Evolutionary conservation across 306 rosid genomes (phyloP).

Genomic region (Boehmeria nivea): DNA sequence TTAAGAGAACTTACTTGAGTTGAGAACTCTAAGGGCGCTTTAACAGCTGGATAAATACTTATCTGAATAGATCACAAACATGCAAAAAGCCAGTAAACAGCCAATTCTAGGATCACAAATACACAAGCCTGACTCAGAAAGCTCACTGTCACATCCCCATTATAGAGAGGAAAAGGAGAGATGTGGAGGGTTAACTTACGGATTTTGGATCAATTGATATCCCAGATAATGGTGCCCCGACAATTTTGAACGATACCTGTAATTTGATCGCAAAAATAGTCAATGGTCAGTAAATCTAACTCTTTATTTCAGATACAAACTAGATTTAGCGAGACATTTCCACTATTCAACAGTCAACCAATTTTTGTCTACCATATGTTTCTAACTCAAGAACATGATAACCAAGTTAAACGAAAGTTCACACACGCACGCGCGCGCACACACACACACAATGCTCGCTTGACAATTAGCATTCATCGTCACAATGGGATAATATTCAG

Average conservation of each 20-base stretch:
- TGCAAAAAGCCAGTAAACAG: slow-evolving; percentile 19
- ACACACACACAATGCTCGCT: too few species aligned
- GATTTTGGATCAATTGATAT: slow-evolving; percentile 67
- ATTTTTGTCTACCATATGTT: too few species aligned
- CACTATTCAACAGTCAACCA: too few species aligned
- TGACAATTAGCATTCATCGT: too few species aligned
- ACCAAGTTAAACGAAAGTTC: too few species aligned
- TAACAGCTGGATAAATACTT: slow-evolving; percentile 84
- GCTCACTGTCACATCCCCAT: slow-evolving; percentile 2
- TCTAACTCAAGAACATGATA: too few species aligned
- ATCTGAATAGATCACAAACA: slow-evolving; percentile 45
- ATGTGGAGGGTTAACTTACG: slow-evolving; percentile 45
- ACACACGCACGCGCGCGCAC: too few species aligned
- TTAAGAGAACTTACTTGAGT: slow-evolving; percentile 51
- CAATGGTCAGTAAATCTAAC: too few species aligned
- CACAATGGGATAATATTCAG: too few species aligned
- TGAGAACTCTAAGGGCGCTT: slow-evolving; percentile 82
- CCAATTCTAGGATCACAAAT: neutral
- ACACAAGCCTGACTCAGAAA: neutral
- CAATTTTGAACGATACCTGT: slow-evolving; percentile 80
- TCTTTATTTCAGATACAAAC: too few species aligned
- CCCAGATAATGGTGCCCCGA: slow-evolving; percentile 87
- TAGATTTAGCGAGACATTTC: too few species aligned
- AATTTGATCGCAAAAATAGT: neutral
- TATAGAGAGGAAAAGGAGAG: neutral